These are phyloP conservation scores for Knoxdaviesia proteae DNA, from an alignment of 2,329 filamentous ascomycete genomes.

Conservation along the genomic window DNA sequence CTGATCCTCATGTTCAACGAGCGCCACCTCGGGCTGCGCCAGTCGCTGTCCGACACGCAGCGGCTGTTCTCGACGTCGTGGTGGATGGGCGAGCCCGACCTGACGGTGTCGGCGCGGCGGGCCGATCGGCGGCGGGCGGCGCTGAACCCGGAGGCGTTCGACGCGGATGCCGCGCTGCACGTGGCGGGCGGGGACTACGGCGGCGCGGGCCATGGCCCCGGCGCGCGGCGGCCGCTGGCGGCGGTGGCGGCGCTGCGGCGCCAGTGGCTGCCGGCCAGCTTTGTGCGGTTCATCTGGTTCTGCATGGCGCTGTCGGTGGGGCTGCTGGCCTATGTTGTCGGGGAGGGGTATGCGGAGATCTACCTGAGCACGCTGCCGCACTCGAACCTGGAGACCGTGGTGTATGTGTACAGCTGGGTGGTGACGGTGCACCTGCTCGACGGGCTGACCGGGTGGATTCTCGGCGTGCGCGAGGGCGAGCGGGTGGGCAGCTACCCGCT, in stretches of 20 bases:
- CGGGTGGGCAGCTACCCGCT: conserved; percentile 49
- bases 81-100: conserved; percentile 38
- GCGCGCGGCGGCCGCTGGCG: conserved; percentile 8
- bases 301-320: conserved; percentile 41
- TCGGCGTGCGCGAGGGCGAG: conserved; percentile 44
- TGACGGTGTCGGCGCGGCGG: conserved; percentile 13
- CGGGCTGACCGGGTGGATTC: conserved; percentile 42
- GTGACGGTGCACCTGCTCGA: conserved; percentile 44
- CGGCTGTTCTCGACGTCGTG: conserved; percentile 45
- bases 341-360: conserved; percentile 48
- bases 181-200: conserved; percentile 2
- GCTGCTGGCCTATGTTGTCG: conserved; percentile 44
- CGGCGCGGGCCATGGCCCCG: conserved; percentile 4
- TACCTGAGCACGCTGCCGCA: conserved; percentile 47
- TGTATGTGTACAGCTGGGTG: conserved; percentile 53
- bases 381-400: conserved; percentile 42
- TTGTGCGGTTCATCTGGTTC: conserved; percentile 50
- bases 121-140: conserved; percentile 14
- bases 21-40: conserved; percentile 38
- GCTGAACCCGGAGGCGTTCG: conserved; percentile 3
- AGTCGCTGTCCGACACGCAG: conserved; percentile 43
- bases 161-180: conserved; percentile 5
- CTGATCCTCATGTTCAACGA: conserved; percentile 41
- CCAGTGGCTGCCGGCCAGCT: conserved; percentile 42
- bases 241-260: conserved; percentile 21